Conservation (phyloP, 371 early-diverging fungal genomes). For the Dichotomocladium elegans region DNA sequence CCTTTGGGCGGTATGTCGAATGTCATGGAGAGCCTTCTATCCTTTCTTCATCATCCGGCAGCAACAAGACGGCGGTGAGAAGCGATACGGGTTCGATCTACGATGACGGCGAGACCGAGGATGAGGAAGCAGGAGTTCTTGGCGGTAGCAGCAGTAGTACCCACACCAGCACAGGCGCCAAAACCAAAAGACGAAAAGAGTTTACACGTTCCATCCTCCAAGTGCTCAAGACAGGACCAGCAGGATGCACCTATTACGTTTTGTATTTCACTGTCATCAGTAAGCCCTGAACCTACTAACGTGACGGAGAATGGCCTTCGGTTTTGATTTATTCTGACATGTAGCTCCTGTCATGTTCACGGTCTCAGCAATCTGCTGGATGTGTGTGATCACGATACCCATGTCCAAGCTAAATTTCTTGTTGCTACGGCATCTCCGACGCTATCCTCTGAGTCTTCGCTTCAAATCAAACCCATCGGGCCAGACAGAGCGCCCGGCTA, state of each 20-base stretch:
- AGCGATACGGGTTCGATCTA: not conserved
- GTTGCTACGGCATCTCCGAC: conserved; percentile 69
- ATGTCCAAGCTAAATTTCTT: conserved; percentile 92
- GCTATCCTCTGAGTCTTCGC: conserved; percentile 67
- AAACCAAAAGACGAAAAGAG: not conserved
- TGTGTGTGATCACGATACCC: conserved; percentile 87
- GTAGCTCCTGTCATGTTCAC: conserved; percentile 78
- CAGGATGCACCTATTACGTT: conserved; percentile 64
- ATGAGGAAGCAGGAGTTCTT: too few species aligned
- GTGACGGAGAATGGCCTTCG: not conserved
- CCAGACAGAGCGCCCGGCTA: conserved; percentile 17
- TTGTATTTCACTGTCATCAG: conserved; percentile 48
- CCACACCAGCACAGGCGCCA: too few species aligned
- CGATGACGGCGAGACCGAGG: conserved; percentile 16
- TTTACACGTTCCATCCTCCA: conserved; percentile 16
- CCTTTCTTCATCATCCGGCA: not conserved
- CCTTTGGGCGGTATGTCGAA: conserved; percentile 92
- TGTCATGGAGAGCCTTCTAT: conserved; percentile 10
- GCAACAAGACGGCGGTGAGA: not conserved
- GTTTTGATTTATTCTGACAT: conserved; percentile 1
- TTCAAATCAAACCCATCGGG: conserved; percentile 15
- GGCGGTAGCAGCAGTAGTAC: too few species aligned
- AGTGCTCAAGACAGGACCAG: conserved; percentile 44
- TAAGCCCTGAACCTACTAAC: conserved; percentile 15
- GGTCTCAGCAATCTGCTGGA: conserved; percentile 80